Percentiles rank a stretch among this genome's conserved stretches.
These are phyloP conservation scores for Agaricales sp. DNA, from an alignment of 1,284 basidiomycete genomes.

Conservation along the genomic window DNA sequence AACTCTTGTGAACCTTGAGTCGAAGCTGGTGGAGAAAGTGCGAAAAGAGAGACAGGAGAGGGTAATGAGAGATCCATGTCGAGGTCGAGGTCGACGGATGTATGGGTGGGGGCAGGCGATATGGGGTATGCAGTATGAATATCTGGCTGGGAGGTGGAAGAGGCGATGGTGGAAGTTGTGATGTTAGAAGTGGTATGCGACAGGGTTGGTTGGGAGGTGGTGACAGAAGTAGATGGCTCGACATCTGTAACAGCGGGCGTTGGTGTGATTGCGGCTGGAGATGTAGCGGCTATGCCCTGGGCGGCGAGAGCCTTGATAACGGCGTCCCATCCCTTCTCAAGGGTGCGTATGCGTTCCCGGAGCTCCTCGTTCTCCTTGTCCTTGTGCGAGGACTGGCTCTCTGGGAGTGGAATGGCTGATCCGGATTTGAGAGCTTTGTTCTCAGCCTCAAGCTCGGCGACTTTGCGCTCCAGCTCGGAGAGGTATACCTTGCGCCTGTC, in stretches of 20 bases:
- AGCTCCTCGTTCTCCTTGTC: constrained; percentile 58
- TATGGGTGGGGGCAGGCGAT: constrained; percentile 6
- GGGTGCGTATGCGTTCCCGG: constrained; percentile 60
- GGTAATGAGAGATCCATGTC: constrained; percentile 5
- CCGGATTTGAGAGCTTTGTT: constrained; percentile 66
- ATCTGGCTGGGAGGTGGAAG: constrained; percentile 16
- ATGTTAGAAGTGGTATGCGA: constrained; percentile 16
- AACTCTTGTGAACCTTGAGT: constrained; percentile 15
- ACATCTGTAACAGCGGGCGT: background rate
- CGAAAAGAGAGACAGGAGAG: constrained; percentile 4
- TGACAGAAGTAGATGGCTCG: too few species aligned
- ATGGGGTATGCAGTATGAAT: constrained; percentile 15
- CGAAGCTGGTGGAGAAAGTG: constrained; percentile 13
- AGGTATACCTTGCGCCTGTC: constrained; percentile 75
- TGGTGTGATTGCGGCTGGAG: background rate
- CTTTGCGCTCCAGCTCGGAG: constrained; percentile 61
- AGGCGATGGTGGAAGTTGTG: constrained; percentile 17
- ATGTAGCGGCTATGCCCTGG: constrained; percentile 39
- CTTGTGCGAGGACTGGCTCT: constrained; percentile 21
- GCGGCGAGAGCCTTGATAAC: constrained; percentile 63
- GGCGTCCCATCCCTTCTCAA: constrained; percentile 71
- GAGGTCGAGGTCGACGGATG: constrained; percentile 9
- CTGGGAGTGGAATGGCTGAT: constrained; percentile 37
- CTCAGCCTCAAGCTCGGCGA: constrained; percentile 78
- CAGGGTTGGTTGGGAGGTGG: constrained; percentile 11